Conservation (phyloP, 73 alveolate species). For the Paramecium biaurelia region DNA sequence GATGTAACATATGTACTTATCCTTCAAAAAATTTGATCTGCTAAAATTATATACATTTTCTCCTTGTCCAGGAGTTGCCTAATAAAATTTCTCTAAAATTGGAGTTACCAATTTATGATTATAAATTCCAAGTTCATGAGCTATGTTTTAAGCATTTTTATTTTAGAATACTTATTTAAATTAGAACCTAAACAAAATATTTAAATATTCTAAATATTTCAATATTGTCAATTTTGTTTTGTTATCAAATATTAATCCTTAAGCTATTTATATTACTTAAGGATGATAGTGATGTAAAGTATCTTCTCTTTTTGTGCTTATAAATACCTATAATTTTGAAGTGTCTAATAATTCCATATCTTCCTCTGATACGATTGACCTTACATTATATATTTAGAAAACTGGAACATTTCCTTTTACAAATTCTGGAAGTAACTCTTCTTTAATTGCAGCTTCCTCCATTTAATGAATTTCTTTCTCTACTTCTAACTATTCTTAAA, state of each 20-base stretch:
- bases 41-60: neutral
- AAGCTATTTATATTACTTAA: neutral
- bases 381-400: neutral
- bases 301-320: slow-evolving; percentile 15
- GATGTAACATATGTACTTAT: slow-evolving; percentile 2
- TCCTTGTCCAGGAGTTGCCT: neutral
- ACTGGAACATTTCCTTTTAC: neutral
- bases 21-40: slow-evolving; percentile 34
- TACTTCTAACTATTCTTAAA: neutral
- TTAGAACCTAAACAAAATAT: neutral
- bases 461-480: neutral
- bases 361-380: slow-evolving; percentile 6
- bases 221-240: neutral
- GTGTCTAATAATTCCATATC: slow-evolving; percentile 37
- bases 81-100: slow-evolving; percentile 12
- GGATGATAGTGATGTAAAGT: slow-evolving; percentile 5
- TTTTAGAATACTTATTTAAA: neutral
- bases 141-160: neutral
- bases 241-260: neutral
- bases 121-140: neutral
- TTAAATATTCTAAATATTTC: slow-evolving; percentile 26
- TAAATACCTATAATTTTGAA: neutral
- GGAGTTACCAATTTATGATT: neutral
- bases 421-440: slow-evolving; percentile 39
- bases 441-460: slow-evolving; percentile 13